Percentiles rank a stretch among this genome's conserved stretches.
Conservation (phyloP, 116 monocot species). For the Cymodocea nodosa region DNA sequence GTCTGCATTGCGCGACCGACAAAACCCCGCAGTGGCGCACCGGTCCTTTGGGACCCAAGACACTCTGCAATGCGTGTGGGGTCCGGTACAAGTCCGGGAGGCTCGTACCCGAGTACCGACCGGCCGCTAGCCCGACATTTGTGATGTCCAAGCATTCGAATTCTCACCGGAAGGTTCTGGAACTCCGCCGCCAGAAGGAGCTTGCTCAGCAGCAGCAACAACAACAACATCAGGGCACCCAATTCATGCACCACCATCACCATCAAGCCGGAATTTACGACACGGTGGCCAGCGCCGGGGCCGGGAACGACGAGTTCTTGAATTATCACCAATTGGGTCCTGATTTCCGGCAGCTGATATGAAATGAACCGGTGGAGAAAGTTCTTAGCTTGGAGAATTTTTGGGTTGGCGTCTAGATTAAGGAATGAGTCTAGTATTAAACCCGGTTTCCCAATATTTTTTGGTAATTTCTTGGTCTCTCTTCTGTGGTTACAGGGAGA, state of each 20-base stretch:
- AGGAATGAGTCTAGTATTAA: background rate
- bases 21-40: slow-evolving; percentile 82
- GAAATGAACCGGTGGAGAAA: background rate
- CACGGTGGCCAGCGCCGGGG: background rate
- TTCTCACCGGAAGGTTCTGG: slow-evolving; percentile 68
- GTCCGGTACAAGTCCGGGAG: slow-evolving; percentile 78
- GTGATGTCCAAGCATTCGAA: slow-evolving; percentile 54
- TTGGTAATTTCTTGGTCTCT: background rate
- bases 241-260: slow-evolving; percentile 1
- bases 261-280: slow-evolving; percentile 3
- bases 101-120: slow-evolving; percentile 76
- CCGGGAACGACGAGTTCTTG: slow-evolving; percentile 7
- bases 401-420: background rate
- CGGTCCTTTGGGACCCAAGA: slow-evolving; percentile 79
- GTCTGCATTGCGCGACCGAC: slow-evolving; percentile 58
- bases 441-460: background rate
- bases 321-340: slow-evolving; percentile 13
- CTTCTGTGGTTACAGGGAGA: background rate
- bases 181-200: slow-evolving; percentile 59
- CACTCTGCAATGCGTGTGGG: slow-evolving; percentile 81
- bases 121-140: slow-evolving; percentile 82
- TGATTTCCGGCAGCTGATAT: slow-evolving; percentile 18
- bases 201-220: slow-evolving; percentile 5
- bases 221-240: background rate
- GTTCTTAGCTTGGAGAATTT: background rate